Base-by-base conservation (phyloP, 2,329 filamentous ascomycete species). In the Aciculosporium take region DNA sequence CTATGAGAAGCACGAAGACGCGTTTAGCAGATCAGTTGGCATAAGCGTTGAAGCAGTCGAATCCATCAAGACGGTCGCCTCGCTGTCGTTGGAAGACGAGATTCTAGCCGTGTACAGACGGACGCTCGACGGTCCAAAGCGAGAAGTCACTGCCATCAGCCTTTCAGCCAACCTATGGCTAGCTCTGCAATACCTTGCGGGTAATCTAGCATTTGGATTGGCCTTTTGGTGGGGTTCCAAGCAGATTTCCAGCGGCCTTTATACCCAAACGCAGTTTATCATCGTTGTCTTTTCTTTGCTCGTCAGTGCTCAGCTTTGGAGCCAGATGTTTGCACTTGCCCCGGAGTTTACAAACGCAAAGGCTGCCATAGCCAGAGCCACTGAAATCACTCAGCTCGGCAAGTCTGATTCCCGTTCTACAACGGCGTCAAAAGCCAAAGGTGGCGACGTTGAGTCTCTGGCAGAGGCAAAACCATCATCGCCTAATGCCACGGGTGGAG, bases 161-260 rank as follows among this genome's bases (percentile, higher is more conserved):
- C 64, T 66, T 46, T 36, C 33, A 17, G 69, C 70, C 30, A 79
- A 76, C 53, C 54, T 78, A 12, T 78, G 72, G 65, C 67, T 79
- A 7, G 74, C 77, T 2, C 62, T 79, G 28, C 68, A 75, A 13
- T 73, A 76, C 53, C 72, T 69, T 47, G 63, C 72, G 8, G 72
- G 76, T 17, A 81, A 80, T 51, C 67, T 83, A 39, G 74, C 85
- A 21, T 84, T 86, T 52, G 79, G 81, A 0, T 71, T 88, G 41
- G 79, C 81, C 0, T 87, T 85, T 58, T 88, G 81, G 80, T 88
- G 82, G 81, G 82, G 82, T 3, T 71, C 81, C 0, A 79, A 74
- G 50, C 74, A 77, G 47, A 83, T 87, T 45, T 71, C 78, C 39
- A 66, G 70, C 32, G 81, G 81, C 4, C 63, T 74, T 42, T 81